These are phyloP conservation scores for Phytomonas sp. DNA, from an alignment of 208 protist species.

Conservation along the genomic window DNA sequence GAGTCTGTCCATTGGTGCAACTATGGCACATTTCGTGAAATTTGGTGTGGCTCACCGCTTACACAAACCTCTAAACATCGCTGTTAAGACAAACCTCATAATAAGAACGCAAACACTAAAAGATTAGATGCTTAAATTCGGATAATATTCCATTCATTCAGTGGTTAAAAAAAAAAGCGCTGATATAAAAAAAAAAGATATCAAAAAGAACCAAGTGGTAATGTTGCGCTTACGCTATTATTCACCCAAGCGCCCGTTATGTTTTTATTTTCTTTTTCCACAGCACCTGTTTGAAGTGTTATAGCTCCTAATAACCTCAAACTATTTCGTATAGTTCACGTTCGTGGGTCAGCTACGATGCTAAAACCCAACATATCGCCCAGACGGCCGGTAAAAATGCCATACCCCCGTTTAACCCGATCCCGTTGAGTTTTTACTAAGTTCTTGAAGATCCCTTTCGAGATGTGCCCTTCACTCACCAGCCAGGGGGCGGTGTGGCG, in stretches of 20 bases:
- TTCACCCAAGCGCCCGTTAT: background rate
- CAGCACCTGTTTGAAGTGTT: conserved; percentile 1
- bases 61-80: background rate
- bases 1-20: background rate
- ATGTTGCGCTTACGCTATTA: background rate
- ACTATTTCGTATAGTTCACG: background rate
- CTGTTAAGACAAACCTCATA: background rate
- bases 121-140: background rate
- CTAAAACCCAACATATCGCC: conserved; percentile 29
- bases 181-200: background rate
- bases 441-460: conserved; percentile 77
- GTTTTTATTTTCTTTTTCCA: background rate
- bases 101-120: background rate
- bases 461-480: conserved; percentile 77
- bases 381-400: conserved; percentile 51
- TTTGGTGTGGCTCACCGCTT: background rate
- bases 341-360: background rate
- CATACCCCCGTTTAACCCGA: conserved; percentile 45
- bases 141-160: background rate
- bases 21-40: background rate
- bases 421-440: conserved; percentile 50
- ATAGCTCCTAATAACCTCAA: background rate
- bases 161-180: background rate
- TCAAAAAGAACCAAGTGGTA: background rate
- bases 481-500: conserved; percentile 84